Conservation (phyloP, 768 basidiomycete species). For the Amanita pallidorosea region DNA sequence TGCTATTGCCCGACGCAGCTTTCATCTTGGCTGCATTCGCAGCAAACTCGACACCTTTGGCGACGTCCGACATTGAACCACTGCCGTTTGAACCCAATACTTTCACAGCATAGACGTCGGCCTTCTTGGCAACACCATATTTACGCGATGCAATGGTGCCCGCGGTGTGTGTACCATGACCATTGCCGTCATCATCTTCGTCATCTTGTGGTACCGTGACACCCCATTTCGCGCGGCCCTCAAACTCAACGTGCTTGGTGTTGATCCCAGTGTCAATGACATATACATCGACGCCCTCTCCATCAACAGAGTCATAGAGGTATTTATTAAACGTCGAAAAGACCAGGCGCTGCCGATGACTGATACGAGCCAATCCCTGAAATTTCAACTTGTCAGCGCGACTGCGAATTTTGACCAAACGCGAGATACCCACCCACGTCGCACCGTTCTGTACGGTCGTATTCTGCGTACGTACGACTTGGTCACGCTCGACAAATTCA, state of each 20-base stretch:
- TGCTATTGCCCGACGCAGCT: conserved; percentile 63
- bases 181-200: conserved; percentile 84
- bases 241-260: conserved; percentile 73
- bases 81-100: conserved; percentile 91
- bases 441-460: conserved; percentile 60
- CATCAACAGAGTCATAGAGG: conserved; percentile 57
- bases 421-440: conserved; percentile 63
- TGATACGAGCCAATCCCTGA: conserved; percentile 92
- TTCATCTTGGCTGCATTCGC: conserved; percentile 40
- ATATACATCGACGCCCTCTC: conserved; percentile 90
- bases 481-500: conserved; percentile 87
- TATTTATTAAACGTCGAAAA: conserved; percentile 84
- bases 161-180: conserved; percentile 92
- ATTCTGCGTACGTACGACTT: conserved; percentile 61
- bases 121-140: conserved; percentile 95
- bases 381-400: conserved; percentile 10
- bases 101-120: conserved; percentile 84
- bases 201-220: conserved; percentile 83
- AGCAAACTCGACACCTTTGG: conserved; percentile 82
- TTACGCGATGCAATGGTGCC: conserved; percentile 91
- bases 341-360: conserved; percentile 67
- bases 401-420: neutral
- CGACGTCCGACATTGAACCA: conserved; percentile 91
- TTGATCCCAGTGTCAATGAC: conserved; percentile 89
- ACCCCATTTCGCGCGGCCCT: conserved; percentile 87